Evolutionary conservation across 2,329 filamentous ascomycete species (phyloP), one percentile per base, ranked within the genome.

Genomic region (Trichoderma citrinoviride): DNA sequence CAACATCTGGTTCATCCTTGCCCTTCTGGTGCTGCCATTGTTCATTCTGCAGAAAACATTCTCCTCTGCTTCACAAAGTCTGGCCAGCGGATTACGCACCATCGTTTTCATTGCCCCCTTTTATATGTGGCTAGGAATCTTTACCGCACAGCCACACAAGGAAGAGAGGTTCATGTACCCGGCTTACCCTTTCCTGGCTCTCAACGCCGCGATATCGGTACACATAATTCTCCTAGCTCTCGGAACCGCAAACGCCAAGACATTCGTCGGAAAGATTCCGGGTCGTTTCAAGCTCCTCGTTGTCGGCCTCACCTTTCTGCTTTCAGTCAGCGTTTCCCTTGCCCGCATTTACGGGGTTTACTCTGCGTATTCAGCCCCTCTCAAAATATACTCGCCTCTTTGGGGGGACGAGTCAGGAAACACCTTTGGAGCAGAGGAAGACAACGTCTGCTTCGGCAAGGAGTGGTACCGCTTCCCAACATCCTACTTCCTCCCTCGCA

Each of bases 91-190:
- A 1, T 78, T 96, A 63, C 88, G 93, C 41, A 91, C 89, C 10
- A 72, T 96, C 54, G 85, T 94, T 21, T 92, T 97, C 69, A 81
- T 94, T 61, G 79, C 86, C 0, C 95, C 95, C 0, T 96, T 98
- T 77, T 99, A 98, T 75, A 83, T 97, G 73, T 99, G 95, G 95
- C 84, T 99, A 29, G 85, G 79, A 3, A 95, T 98, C 67, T 98
- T 99, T 79, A 94, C 91, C 0, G 75, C 90, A 8, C 95, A 99
- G 74, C 92, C 95, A 17, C 95, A 99, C 79, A 99, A 99, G 73
- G 95, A 99, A 76, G 95, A 99, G 78, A 85, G 95, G 7, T 99
- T 99, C 80, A 98, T 99, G 93, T 99, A 97, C 73, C 95, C 95
- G 0, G 91, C 87, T 2, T 99, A 99, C 72, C 95, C 95, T 1